Conservation (phyloP, 441 rosid genomes). For the Bocquillonia castaneifolia region DNA sequence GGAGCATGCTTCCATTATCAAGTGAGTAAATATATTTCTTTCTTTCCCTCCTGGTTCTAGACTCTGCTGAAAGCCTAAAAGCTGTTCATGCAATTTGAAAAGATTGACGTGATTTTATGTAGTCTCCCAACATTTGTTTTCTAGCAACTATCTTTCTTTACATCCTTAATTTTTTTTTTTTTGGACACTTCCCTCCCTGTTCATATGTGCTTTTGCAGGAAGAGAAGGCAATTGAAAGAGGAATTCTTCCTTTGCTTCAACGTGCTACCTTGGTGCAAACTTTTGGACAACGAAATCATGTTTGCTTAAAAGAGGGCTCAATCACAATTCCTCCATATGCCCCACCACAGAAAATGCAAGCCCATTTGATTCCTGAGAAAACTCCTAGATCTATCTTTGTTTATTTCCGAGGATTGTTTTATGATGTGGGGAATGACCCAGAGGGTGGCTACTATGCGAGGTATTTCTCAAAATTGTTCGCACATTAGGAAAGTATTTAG, state of each 20-base stretch:
- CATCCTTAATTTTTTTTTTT: background rate
- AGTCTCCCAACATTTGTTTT: background rate
- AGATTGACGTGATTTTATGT: conserved; percentile 15
- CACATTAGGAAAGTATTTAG: background rate
- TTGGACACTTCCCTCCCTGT: conserved; percentile 12
- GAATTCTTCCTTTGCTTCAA: conserved; percentile 70
- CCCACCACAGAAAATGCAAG: conserved; percentile 90
- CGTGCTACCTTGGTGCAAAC: conserved; percentile 93
- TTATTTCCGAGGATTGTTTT: conserved; percentile 88
- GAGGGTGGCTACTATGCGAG: conserved; percentile 98
- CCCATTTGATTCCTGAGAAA: conserved; percentile 69
- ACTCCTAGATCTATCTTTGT: conserved; percentile 88
- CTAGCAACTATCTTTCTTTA: background rate
- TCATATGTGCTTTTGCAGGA: conserved; percentile 43
- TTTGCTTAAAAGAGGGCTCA: conserved; percentile 75
- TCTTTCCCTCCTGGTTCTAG: background rate
- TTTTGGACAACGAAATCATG: conserved; percentile 90
- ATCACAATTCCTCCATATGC: conserved; percentile 92
- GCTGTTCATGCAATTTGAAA: background rate
- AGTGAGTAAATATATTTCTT: conserved; percentile 30
- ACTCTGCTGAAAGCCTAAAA: background rate
- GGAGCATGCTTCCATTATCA: conserved; percentile 94
- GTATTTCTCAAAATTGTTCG: conserved; percentile 33
- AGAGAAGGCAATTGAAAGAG: conserved; percentile 85
- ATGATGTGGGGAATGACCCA: conserved; percentile 87